Evolutionary conservation across 2,329 filamentous ascomycete genomes (phyloP).

Genomic region (Zymoseptoria brevis): DNA sequence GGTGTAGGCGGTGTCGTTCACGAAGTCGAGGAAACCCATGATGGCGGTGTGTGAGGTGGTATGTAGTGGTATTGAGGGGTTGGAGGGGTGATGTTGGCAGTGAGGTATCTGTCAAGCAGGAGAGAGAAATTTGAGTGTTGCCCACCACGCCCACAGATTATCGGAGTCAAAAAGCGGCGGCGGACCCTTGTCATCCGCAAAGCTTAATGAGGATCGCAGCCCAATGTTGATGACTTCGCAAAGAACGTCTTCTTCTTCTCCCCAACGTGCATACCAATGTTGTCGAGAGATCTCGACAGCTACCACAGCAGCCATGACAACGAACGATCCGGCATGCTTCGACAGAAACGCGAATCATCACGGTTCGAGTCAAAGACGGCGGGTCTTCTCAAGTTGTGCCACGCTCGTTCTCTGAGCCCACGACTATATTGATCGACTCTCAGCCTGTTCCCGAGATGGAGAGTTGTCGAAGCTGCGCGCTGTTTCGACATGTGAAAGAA

Average conservation of each 20-base stretch:
- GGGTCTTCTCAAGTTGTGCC: too few relatives aligned
- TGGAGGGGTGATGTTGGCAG: not conserved
- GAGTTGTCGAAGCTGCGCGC: not conserved
- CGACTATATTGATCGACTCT: not conserved
- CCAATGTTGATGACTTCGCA: not conserved
- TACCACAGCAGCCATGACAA: not conserved
- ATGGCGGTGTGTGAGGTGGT: slow-evolving; percentile 23
- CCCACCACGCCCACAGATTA: not conserved
- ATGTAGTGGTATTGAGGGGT: not conserved
- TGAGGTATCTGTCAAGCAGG: not conserved
- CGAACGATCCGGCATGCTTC: too few relatives aligned
- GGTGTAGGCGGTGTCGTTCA: slow-evolving; percentile 57
- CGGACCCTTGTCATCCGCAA: not conserved
- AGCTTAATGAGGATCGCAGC: not conserved
- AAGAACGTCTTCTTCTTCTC: not conserved
- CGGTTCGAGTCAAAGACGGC: too few relatives aligned
- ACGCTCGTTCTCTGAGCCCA: not conserved
- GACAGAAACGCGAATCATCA: too few relatives aligned
- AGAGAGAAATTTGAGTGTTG: not conserved
- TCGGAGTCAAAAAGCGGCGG: not conserved
- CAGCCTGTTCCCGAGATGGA: too few relatives aligned
- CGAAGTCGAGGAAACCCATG: slow-evolving; percentile 65
- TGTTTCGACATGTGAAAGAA: not conserved
- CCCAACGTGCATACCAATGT: not conserved
- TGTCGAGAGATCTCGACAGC: not conserved